Evolutionary conservation across 805 yeast genomes (phyloP).

Genomic region (Candida palmyrensis): DNA sequence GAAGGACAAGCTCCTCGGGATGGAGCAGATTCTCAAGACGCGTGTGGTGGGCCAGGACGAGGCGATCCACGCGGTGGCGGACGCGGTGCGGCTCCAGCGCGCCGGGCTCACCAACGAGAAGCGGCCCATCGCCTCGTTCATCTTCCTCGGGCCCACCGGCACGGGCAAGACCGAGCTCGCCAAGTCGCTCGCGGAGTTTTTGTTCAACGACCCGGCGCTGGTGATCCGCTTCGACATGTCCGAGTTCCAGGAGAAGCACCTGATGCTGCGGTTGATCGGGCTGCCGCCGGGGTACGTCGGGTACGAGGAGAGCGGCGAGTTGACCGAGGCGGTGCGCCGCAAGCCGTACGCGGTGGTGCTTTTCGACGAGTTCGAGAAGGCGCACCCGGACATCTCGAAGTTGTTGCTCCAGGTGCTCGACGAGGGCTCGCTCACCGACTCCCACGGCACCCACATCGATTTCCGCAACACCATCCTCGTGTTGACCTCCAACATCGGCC

Average conservation of each 20-base stretch:
- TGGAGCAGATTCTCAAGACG: constrained; percentile 74
- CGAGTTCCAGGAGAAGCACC: constrained; percentile 93
- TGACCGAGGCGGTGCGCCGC: constrained; percentile 93
- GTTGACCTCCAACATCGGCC: constrained; percentile 96
- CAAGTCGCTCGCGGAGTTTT: constrained; percentile 84
- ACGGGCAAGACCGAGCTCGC: constrained; percentile 97
- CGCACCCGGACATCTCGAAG: constrained; percentile 93
- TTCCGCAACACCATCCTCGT: constrained; percentile 93
- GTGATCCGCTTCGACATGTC: constrained; percentile 96
- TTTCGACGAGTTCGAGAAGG: constrained; percentile 96
- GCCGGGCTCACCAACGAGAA: constrained; percentile 94
- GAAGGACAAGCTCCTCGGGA: constrained; percentile 79
- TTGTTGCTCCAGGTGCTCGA: constrained; percentile 86
- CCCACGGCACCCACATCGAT: constrained; percentile 91
- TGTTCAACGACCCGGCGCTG: constrained; percentile 83
- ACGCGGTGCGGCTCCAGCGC: constrained; percentile 92
- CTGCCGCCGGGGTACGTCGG: constrained; percentile 99
- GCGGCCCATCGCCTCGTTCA: constrained; percentile 93
- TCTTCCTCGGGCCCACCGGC: constrained; percentile 98
- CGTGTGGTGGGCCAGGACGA: constrained; percentile 95
- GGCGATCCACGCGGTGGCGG: constrained; percentile 83
- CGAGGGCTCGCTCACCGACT: constrained; percentile 91
- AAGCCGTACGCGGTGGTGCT: constrained; percentile 91
- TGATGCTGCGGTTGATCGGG: constrained; percentile 87
- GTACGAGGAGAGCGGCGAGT: constrained; percentile 92